Conservation (phyloP, 768 basidiomycete species). For the Kwoniella dendrophila region DNA sequence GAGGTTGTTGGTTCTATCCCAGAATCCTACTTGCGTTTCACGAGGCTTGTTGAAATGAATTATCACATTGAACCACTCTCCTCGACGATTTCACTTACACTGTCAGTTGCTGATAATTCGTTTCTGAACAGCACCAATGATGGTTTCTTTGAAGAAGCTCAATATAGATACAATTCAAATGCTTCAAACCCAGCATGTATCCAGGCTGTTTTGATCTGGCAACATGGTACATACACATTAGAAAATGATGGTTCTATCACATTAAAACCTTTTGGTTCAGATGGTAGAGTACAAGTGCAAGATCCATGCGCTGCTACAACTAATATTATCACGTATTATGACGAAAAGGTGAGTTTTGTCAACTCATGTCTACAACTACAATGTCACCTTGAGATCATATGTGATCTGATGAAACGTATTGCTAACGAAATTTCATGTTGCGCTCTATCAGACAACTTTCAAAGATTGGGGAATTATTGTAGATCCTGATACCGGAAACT, state of each 20-base stretch:
- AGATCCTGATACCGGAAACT: constrained; percentile 64
- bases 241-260: constrained; percentile 77
- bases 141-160: constrained; percentile 82
- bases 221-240: constrained; percentile 75
- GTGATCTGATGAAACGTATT: background rate
- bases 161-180: constrained; percentile 86
- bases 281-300: constrained; percentile 94
- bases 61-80: no score
- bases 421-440: no score
- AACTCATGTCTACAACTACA: background rate
- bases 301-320: constrained; percentile 86
- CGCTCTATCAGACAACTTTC: constrained; percentile 42
- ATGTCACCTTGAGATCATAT: background rate
- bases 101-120: constrained; percentile 1
- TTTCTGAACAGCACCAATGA: constrained; percentile 63
- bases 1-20: no score
- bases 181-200: constrained; percentile 86
- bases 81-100: constrained; percentile 14
- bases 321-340: constrained; percentile 83
- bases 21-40: no score
- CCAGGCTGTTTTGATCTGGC: constrained; percentile 82
- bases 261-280: constrained; percentile 68
- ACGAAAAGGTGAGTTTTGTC: constrained; percentile 63
- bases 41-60: no score
- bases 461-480: constrained; percentile 71